These are phyloP conservation scores for Saccharomyces cerevisiae DNA, from an alignment of 805 yeast species.

Conservation along the genomic window DNA sequence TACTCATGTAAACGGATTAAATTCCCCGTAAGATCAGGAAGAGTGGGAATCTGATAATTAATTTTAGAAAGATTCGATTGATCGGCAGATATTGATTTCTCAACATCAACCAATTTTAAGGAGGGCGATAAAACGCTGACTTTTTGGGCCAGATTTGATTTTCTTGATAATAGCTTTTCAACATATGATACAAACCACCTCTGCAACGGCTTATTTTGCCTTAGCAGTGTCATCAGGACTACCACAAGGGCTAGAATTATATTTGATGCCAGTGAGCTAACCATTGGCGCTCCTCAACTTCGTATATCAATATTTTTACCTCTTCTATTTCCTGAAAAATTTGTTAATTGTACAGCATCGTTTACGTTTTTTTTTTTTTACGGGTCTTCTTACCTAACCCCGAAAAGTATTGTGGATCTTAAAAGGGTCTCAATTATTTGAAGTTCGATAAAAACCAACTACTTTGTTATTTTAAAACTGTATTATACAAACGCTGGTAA, in stretches of 20 bases:
- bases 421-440: not conserved
- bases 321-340: not conserved
- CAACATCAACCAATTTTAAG: slow-evolving; percentile 4
- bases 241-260: slow-evolving; percentile 9
- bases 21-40: slow-evolving; percentile 9
- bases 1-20: slow-evolving; percentile 14
- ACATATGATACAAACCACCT: slow-evolving; percentile 14
- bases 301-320: not conserved
- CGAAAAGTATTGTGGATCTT: not conserved
- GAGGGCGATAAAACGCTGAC: slow-evolving; percentile 8
- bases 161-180: slow-evolving; percentile 11
- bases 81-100: not conserved
- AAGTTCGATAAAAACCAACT: not conserved
- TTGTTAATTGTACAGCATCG: not conserved
- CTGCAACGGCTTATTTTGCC: slow-evolving; percentile 16
- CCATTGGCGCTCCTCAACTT: not conserved
- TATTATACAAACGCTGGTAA: not conserved
- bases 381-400: not conserved
- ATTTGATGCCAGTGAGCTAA: not conserved
- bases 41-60: slow-evolving; percentile 1
- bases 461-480: not conserved
- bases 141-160: slow-evolving; percentile 8
- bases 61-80: slow-evolving; percentile 2
- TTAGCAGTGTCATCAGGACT: slow-evolving; percentile 16
- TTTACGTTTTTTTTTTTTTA: not conserved